Evolutionary conservation across 164 flowering plant genomes (phyloP).

Genomic region (Annona cherimola): DNA sequence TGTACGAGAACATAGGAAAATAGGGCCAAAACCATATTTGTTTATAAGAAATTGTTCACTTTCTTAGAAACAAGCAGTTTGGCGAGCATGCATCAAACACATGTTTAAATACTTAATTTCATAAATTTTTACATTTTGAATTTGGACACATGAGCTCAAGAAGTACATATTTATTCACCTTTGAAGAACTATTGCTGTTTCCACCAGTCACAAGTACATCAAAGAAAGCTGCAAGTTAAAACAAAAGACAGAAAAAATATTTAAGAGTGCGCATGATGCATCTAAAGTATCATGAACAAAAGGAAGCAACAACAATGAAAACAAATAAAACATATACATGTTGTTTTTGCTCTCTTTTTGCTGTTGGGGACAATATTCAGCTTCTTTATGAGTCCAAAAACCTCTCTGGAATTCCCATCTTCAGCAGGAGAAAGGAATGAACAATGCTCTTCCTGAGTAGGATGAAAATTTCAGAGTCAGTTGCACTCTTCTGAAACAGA

Average conservation of each 20-base stretch:
- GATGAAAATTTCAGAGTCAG: slow-evolving; percentile 8
- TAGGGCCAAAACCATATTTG: no score
- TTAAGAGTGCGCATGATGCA: not conserved
- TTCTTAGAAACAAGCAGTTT: not conserved
- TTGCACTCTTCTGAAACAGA: not conserved
- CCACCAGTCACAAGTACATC: slow-evolving; percentile 38
- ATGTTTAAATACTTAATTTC: not conserved
- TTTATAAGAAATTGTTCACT: no score
- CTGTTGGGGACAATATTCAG: slow-evolving; percentile 54
- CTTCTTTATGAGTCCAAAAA: slow-evolving; percentile 81
- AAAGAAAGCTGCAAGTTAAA: slow-evolving; percentile 44
- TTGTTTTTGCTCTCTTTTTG: slow-evolving; percentile 50
- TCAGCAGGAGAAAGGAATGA: slow-evolving; percentile 49
- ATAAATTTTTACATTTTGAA: no score
- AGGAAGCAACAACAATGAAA: not conserved
- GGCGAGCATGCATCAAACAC: not conserved
- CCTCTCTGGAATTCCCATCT: slow-evolving; percentile 71
- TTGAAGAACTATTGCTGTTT: slow-evolving; percentile 42
- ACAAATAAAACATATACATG: slow-evolving; percentile 37
- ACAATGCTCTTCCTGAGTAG: slow-evolving; percentile 41
- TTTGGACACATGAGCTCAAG: not conserved
- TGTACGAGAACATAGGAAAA: no score
- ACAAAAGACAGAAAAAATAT: slow-evolving; percentile 1
- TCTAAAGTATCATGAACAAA: no score
- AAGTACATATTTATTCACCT: slow-evolving; percentile 35